These are phyloP conservation scores for Pyrus bretschneideri DNA, from an alignment of 306 rosid species.

Conservation along the genomic window DNA sequence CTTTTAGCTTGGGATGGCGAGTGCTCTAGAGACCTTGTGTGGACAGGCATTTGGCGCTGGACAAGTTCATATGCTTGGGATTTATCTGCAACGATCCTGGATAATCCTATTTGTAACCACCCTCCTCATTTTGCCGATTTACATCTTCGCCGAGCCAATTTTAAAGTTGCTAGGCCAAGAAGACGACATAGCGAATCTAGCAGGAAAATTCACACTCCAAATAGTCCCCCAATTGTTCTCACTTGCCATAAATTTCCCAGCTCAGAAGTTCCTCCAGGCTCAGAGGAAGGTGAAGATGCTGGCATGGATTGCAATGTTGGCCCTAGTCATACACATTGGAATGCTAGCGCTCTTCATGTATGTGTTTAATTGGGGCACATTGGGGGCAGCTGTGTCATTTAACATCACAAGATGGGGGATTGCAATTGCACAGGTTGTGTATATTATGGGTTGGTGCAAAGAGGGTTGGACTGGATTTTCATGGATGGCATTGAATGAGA, in stretches of 20 bases:
- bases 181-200: conserved; percentile 55
- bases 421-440: conserved; percentile 47
- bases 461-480: conserved; percentile 69
- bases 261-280: conserved; percentile 73
- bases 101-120: conserved; percentile 36
- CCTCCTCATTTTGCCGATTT: conserved; percentile 49
- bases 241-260: conserved; percentile 54
- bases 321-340: conserved; percentile 32
- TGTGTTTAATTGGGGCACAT: conserved; percentile 41
- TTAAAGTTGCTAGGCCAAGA: conserved; percentile 59
- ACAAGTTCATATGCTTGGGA: conserved; percentile 55
- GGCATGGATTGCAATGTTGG: conserved; percentile 55
- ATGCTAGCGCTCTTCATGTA: conserved; percentile 48
- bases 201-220: conserved; percentile 34
- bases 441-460: conserved; percentile 62
- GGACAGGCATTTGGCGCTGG: conserved; percentile 93
- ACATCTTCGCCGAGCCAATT: conserved; percentile 55
- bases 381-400: conserved; percentile 62
- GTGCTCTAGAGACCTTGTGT: conserved; percentile 73
- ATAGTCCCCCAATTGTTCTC: conserved; percentile 65
- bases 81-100: conserved; percentile 85
- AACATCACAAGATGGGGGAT: conserved; percentile 54
- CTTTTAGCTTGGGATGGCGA: conserved; percentile 65
- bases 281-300: conserved; percentile 57
- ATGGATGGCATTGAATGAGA: conserved; percentile 59